Evolutionary conservation across 148 eudicot species (phyloP).

Genomic region (Persicaria maculosa): DNA sequence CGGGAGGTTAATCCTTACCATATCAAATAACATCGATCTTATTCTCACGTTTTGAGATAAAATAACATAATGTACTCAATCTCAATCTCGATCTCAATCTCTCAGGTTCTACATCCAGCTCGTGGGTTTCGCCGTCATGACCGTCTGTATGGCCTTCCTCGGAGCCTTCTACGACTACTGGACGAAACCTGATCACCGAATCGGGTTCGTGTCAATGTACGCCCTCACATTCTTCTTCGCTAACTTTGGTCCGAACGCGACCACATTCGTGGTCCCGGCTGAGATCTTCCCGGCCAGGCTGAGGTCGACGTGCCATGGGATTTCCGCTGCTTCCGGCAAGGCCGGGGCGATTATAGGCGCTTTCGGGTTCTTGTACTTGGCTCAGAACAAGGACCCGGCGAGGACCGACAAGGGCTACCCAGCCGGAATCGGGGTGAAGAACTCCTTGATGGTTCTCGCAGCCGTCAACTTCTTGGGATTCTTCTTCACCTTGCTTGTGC

Average conservation of each 20-base stretch:
- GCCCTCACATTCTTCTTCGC: slow-evolving; percentile 53
- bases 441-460: slow-evolving; percentile 29
- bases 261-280: slow-evolving; percentile 61
- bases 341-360: slow-evolving; percentile 52
- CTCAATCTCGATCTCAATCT: neutral
- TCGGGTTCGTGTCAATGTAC: slow-evolving; percentile 49
- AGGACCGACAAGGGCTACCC: slow-evolving; percentile 47
- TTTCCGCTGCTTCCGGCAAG: slow-evolving; percentile 55
- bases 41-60: too few relatives aligned
- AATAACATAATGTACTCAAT: too few relatives aligned
- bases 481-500: slow-evolving; percentile 41
- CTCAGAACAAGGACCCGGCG: slow-evolving; percentile 29
- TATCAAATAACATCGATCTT: too few relatives aligned
- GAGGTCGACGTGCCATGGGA: slow-evolving; percentile 56
- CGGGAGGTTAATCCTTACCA: slow-evolving; percentile 27
- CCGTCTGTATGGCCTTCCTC: slow-evolving; percentile 42
- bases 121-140: slow-evolving; percentile 49
- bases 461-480: slow-evolving; percentile 32
- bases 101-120: slow-evolving; percentile 25
- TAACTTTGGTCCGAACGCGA: slow-evolving; percentile 55
- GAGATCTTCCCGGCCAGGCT: slow-evolving; percentile 63
- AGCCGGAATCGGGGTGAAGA: slow-evolving; percentile 42
- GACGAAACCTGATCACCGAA: slow-evolving; percentile 36
- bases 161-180: slow-evolving; percentile 45
- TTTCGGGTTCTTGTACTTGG: slow-evolving; percentile 45